Conservation (phyloP, 805 yeast species). For the Yarrowia sp. region DNA sequence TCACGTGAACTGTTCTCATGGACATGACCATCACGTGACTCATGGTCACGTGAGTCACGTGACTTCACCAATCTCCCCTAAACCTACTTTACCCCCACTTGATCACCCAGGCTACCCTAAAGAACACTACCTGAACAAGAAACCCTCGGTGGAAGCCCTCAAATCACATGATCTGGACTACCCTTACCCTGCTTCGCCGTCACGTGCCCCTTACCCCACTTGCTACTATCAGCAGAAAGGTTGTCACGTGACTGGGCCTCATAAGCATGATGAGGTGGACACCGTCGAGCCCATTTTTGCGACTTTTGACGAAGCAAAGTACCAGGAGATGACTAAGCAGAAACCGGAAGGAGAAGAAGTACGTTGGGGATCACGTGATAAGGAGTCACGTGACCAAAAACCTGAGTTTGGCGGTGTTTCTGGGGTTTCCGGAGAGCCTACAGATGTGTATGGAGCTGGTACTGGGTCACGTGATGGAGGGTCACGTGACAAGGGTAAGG, state of each 20-base stretch:
- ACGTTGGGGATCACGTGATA: not conserved
- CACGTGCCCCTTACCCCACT: constrained; percentile 4
- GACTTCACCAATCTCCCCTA: not conserved
- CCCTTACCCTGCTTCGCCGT: not conserved
- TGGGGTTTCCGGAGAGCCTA: too few relatives aligned
- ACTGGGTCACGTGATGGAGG: too few relatives aligned
- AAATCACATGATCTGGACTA: not conserved
- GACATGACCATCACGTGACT: too few relatives aligned
- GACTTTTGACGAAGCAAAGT: not conserved
- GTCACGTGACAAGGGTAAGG: too few relatives aligned
- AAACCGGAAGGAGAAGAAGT: not conserved
- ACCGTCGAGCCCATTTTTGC: not conserved
- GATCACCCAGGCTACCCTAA: constrained; percentile 10
- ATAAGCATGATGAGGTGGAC: not conserved
- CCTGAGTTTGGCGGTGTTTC: too few relatives aligned
- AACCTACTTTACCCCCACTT: not conserved
- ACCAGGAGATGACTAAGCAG: not conserved
- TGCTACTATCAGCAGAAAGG: not conserved
- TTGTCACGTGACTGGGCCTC: not conserved
- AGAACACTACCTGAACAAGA: not conserved
- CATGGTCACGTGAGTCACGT: not conserved
- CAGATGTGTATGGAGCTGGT: too few relatives aligned
- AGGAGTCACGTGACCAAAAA: not conserved
- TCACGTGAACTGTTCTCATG: constrained; percentile 5
- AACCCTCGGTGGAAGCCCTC: not conserved